Conservation (phyloP, 163 green algal species). For the Chlamydomonas reinhardtii region DNA sequence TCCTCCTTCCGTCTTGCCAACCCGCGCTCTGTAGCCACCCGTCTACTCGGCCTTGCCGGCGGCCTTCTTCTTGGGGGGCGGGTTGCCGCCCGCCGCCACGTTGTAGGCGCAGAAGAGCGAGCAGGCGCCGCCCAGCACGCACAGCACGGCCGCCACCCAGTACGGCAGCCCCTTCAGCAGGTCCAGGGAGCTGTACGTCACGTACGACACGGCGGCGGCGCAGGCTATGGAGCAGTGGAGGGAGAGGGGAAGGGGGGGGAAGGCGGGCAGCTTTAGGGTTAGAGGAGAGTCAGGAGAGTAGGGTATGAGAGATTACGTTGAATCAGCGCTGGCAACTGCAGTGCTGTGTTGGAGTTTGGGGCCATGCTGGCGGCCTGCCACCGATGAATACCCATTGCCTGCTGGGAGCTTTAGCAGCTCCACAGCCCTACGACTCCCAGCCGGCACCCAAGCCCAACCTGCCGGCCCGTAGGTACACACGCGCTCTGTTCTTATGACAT, state of each 20-base stretch:
- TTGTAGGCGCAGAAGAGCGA: conserved; percentile 84
- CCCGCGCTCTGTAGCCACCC: too few relatives aligned
- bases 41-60: background rate
- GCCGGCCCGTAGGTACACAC: too few relatives aligned
- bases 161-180: conserved; percentile 35
- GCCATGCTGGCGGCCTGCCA: too few relatives aligned
- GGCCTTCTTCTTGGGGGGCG: conserved; percentile 63
- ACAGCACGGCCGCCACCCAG: conserved; percentile 55
- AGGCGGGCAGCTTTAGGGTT: too few relatives aligned
- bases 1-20: too few relatives aligned
- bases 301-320: too few relatives aligned
- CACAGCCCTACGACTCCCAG: too few relatives aligned
- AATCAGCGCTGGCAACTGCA: background rate
- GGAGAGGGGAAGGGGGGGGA: background rate
- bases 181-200: background rate
- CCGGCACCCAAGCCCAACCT: too few relatives aligned
- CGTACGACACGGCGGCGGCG: conserved; percentile 43
- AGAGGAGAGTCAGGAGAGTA: background rate
- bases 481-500: too few relatives aligned
- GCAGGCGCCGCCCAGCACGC: conserved; percentile 61
- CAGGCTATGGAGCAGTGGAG: background rate
- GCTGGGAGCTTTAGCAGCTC: too few relatives aligned
- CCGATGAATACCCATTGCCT: too few relatives aligned
- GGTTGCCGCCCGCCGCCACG: conserved; percentile 81
- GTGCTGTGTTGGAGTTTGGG: too few relatives aligned